Evolutionary conservation across 371 early-diverging fungal genomes (phyloP).

Genomic region (Umbelopsis sp.): DNA sequence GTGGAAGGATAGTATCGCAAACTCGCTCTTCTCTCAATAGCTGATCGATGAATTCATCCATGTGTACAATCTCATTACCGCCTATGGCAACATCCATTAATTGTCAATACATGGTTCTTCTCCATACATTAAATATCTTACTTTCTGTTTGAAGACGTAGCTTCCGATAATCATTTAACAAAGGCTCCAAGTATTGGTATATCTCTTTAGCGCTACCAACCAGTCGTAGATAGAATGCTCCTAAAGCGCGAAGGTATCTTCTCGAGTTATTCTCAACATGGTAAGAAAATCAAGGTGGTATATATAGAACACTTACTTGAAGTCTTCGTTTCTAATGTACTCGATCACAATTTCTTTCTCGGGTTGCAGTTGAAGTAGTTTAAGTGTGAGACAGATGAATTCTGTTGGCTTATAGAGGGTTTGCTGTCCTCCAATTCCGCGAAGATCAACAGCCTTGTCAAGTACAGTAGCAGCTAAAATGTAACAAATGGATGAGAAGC

Average conservation of each 20-base stretch:
- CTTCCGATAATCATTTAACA: slow-evolving; percentile 87
- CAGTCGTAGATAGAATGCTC: slow-evolving; percentile 87
- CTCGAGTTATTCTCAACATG: neutral
- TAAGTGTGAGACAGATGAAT: slow-evolving; percentile 88
- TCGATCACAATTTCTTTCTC: slow-evolving; percentile 82
- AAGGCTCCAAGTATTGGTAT: slow-evolving; percentile 85
- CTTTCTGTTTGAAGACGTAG: slow-evolving; percentile 66
- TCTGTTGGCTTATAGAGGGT: slow-evolving; percentile 88
- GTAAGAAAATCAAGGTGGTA: neutral
- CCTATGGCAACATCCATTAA: slow-evolving; percentile 40
- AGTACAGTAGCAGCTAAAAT: slow-evolving; percentile 80
- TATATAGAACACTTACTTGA: slow-evolving; percentile 58
- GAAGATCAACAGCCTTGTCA: slow-evolving; percentile 85
- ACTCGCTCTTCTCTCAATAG: slow-evolving; percentile 81
- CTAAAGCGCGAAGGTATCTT: slow-evolving; percentile 87
- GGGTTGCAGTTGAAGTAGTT: slow-evolving; percentile 91
- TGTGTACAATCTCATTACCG: slow-evolving; percentile 66
- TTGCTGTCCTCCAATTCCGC: slow-evolving; percentile 83
- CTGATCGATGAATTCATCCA: slow-evolving; percentile 93
- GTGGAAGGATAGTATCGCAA: slow-evolving; percentile 89
- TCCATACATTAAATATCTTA: slow-evolving; percentile 29
- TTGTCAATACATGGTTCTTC: too few species aligned
- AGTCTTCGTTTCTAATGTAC: slow-evolving; percentile 75
- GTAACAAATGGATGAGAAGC: neutral
- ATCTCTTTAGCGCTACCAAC: slow-evolving; percentile 78